Conservation (phyloP, 805 yeast genomes). For the Wickerhamomyces silvicola region DNA sequence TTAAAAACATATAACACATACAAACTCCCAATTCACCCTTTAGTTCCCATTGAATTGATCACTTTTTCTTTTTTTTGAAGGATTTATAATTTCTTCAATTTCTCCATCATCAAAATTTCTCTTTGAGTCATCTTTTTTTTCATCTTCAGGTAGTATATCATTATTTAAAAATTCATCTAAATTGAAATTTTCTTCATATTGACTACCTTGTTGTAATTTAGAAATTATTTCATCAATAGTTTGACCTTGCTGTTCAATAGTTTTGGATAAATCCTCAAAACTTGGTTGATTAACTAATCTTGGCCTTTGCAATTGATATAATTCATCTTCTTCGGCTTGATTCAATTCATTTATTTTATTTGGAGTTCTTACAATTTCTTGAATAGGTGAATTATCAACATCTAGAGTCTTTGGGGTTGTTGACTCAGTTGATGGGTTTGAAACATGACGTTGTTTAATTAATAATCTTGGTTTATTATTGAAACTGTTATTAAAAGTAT, state of each 20-base stretch:
- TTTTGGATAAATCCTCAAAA: slow-evolving; percentile 13
- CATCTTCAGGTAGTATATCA: slow-evolving; percentile 1
- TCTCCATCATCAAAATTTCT: slow-evolving; percentile 5
- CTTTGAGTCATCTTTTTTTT: slow-evolving; percentile 1
- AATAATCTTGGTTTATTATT: slow-evolving; percentile 6
- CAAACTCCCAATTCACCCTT: too few species aligned
- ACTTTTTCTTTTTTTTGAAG: slow-evolving; percentile 6
- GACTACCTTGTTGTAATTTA: slow-evolving; percentile 10
- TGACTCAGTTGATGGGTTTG: slow-evolving; percentile 1
- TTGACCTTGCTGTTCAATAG: slow-evolving; percentile 22
- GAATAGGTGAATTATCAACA: slow-evolving; percentile 15
- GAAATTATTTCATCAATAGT: slow-evolving; percentile 20
- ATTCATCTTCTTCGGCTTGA: slow-evolving; percentile 3
- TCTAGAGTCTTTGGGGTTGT: slow-evolving; percentile 1
- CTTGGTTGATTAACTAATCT: slow-evolving; percentile 5
- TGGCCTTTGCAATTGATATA: slow-evolving; percentile 3
- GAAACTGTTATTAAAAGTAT: neutral
- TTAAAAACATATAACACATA: too few species aligned
- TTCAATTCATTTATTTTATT: neutral
- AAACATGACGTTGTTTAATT: slow-evolving; percentile 4
- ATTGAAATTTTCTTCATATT: slow-evolving; percentile 13
- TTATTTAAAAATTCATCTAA: slow-evolving; percentile 19
- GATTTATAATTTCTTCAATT: slow-evolving; percentile 6
- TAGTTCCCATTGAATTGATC: too few species aligned
- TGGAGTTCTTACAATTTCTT: slow-evolving; percentile 18